Conservation (phyloP, 192 early-diverging fungal genomes). For the Backusella australiensis region DNA sequence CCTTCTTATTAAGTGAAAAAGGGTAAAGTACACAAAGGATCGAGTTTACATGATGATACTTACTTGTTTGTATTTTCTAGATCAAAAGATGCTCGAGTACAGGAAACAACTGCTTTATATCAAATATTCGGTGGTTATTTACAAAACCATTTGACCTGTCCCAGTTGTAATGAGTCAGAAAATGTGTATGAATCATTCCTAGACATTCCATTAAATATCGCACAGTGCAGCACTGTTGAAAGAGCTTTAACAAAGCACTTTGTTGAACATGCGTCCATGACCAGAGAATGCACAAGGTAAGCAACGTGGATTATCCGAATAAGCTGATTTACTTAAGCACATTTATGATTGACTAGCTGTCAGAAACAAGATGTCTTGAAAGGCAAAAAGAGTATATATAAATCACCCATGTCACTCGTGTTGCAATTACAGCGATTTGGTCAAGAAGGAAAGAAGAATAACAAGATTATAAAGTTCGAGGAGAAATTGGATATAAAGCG, state of each 20-base stretch:
- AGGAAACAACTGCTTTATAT: constrained; percentile 76
- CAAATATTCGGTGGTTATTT: constrained; percentile 84
- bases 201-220: constrained; percentile 76
- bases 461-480: constrained; percentile 21
- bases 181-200: constrained; percentile 73
- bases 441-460: constrained; percentile 41
- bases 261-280: background rate
- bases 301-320: background rate
- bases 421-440: constrained; percentile 30
- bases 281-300: constrained; percentile 7
- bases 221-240: constrained; percentile 59
- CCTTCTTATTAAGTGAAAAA: constrained; percentile 54
- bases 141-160: constrained; percentile 75
- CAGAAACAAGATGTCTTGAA: constrained; percentile 5
- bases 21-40: constrained; percentile 9
- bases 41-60: background rate
- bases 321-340: background rate
- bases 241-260: constrained; percentile 65
- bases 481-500: constrained; percentile 27
- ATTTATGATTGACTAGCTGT: constrained; percentile 2
- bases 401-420: constrained; percentile 14
- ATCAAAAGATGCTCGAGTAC: constrained; percentile 66
- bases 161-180: constrained; percentile 66
- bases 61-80: constrained; percentile 14
- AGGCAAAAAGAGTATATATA: constrained; percentile 18